These are phyloP conservation scores for Cladosporium austrohemisphaericum DNA, from an alignment of 2,329 filamentous ascomycete genomes.

Conservation along the genomic window DNA sequence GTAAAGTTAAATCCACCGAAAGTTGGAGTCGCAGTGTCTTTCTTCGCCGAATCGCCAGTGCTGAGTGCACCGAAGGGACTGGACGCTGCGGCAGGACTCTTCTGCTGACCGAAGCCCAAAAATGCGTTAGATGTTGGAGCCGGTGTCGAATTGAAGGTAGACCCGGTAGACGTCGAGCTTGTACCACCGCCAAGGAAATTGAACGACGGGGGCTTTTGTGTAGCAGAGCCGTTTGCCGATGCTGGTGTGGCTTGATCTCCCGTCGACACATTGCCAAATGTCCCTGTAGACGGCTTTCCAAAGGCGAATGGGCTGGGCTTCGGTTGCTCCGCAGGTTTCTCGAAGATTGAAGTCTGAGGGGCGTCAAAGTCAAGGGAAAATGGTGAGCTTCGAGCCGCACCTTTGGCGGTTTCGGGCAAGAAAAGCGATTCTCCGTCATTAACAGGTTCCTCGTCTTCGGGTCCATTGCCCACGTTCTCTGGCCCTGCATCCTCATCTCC, in stretches of 20 bases:
- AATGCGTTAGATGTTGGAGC: not conserved
- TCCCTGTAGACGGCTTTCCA: constrained; percentile 9
- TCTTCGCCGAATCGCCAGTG: constrained; percentile 15
- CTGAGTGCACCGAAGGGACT: constrained; percentile 5
- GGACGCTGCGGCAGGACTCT: not conserved
- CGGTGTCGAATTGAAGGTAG: not conserved
- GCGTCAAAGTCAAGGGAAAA: not conserved
- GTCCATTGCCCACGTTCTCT: not conserved
- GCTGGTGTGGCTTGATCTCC: not conserved
- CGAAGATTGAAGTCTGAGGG: constrained; percentile 10
- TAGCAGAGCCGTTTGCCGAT: not conserved
- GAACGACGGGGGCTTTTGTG: not conserved
- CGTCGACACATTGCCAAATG: not conserved
- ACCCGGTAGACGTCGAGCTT: not conserved
- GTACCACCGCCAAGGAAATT: constrained; percentile 3
- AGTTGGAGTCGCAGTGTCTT: not conserved
- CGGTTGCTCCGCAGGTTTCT: constrained; percentile 8
- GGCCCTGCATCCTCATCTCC: not conserved
- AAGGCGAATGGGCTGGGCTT: not conserved
- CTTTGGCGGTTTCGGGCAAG: constrained; percentile 32
- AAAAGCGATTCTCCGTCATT: constrained; percentile 39
- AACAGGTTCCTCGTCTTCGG: constrained; percentile 30
- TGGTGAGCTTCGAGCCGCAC: not conserved
- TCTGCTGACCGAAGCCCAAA: not conserved
- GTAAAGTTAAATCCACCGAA: constrained; percentile 8